phyloP scores from a whole-genome alignment of 768 basidiomycete species.

The Psilocybe cubensis region DNA sequence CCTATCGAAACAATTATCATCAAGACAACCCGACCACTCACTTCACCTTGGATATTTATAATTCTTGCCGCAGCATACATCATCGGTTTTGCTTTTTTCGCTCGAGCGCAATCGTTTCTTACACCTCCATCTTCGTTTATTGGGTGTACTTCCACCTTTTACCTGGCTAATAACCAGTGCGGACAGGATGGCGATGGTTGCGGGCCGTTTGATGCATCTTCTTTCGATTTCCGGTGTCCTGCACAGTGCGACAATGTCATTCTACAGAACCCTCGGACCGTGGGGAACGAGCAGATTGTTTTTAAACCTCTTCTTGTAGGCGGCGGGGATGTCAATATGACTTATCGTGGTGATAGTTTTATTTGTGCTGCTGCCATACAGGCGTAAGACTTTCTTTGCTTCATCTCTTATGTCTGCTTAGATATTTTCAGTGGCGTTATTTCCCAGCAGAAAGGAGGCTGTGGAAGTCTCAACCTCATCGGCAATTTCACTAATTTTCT shows the following conservation, averaged over 20 bases:
- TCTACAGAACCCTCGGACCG: conserved; percentile 72
- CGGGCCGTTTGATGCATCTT: conserved; percentile 60
- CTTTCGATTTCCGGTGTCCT: conserved; percentile 82
- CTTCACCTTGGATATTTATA: conserved; percentile 55
- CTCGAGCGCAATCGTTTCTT: conserved; percentile 72
- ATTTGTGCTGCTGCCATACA: conserved; percentile 85
- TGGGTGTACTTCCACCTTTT: conserved; percentile 72
- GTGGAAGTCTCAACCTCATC: conserved; percentile 67
- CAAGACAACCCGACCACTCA: conserved; percentile 53
- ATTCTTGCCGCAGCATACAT: conserved; percentile 66
- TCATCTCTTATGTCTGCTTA: conserved; percentile 13
- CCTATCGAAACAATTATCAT: conserved; percentile 60
- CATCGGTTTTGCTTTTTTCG: conserved; percentile 72
- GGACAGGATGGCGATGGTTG: conserved; percentile 73
- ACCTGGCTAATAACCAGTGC: conserved; percentile 70
- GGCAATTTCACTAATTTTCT: conserved; percentile 76
- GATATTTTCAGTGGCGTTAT: conserved; percentile 58
- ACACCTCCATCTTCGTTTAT: conserved; percentile 67
- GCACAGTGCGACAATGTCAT: conserved; percentile 67
- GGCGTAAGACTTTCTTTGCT: conserved; percentile 51
- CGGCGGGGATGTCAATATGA: conserved; percentile 72
- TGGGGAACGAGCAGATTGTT: conserved; percentile 67
- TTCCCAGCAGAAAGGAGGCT: conserved; percentile 72
- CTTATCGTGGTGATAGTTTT: conserved; percentile 85
- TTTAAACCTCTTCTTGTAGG: conserved; percentile 82